A percentile compares a stretch with the other conserved stretches of the same genome.
These are phyloP conservation scores for Jaltomata sinuosa DNA, from an alignment of 257 asterid species.

Conservation along the genomic window DNA sequence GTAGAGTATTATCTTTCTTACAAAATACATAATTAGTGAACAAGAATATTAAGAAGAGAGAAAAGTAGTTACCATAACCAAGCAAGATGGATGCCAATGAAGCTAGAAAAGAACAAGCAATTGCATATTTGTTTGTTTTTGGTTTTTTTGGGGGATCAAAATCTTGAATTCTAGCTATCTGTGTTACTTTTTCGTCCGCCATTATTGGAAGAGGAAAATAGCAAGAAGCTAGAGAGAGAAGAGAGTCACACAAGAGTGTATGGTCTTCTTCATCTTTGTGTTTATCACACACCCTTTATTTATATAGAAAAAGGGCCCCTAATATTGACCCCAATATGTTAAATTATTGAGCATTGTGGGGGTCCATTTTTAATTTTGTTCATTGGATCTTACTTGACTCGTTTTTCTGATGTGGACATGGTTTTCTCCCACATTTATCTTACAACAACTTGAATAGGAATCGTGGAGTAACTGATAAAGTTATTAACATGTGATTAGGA, in stretches of 20 bases:
- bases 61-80: slow-evolving; percentile 40
- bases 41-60: not conserved
- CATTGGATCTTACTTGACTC: not conserved
- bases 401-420: not conserved
- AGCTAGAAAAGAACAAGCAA: slow-evolving; percentile 56
- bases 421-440: not conserved
- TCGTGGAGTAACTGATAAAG: too few relatives aligned
- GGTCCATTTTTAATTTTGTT: not conserved
- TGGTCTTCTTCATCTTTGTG: not conserved
- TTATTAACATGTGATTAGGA: too few relatives aligned
- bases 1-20: not conserved
- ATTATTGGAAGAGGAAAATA: not conserved
- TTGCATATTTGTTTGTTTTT: slow-evolving; percentile 46
- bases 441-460: too few relatives aligned
- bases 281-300: not conserved
- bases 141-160: slow-evolving; percentile 37
- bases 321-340: not conserved
- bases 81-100: slow-evolving; percentile 67
- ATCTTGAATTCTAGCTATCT: slow-evolving; percentile 15
- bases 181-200: not conserved
- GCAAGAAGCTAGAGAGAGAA: not conserved
- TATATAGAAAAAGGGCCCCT: not conserved
- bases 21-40: not conserved
- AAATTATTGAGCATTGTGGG: not conserved
- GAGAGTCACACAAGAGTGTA: not conserved